Evolutionary conservation across 345 rosid genomes (phyloP).

Genomic region (Mangifera indica): DNA sequence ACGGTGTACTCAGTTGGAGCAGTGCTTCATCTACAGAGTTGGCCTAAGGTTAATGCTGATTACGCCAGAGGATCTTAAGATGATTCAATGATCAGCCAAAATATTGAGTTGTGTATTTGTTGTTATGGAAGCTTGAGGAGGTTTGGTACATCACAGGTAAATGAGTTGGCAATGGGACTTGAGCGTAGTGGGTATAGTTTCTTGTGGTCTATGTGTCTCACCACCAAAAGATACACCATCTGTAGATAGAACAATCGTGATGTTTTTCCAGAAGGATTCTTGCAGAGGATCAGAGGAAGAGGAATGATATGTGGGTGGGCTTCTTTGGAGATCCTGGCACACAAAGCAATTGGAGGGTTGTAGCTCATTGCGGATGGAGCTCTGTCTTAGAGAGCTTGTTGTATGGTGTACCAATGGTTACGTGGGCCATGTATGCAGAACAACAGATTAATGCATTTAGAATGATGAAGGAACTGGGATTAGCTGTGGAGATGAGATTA

Average conservation of each 20-base stretch:
- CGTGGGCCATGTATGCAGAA: slow-evolving; percentile 55
- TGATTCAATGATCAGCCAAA: slow-evolving; percentile 55
- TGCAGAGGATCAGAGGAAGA: slow-evolving; percentile 23
- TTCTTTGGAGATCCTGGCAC: slow-evolving; percentile 38
- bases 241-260: background rate
- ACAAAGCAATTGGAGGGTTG: slow-evolving; percentile 36
- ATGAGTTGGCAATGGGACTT: slow-evolving; percentile 46
- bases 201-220: slow-evolving; percentile 31
- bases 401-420: slow-evolving; percentile 42
- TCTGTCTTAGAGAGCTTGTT: slow-evolving; percentile 50
- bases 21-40: slow-evolving; percentile 31
- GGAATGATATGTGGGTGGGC: slow-evolving; percentile 44
- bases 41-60: slow-evolving; percentile 18
- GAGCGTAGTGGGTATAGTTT: slow-evolving; percentile 35
- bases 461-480: slow-evolving; percentile 45
- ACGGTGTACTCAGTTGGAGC: slow-evolving; percentile 48
- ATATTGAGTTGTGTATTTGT: slow-evolving; percentile 43
- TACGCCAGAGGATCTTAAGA: slow-evolving; percentile 21
- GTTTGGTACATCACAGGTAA: slow-evolving; percentile 30
- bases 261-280: slow-evolving; percentile 35
- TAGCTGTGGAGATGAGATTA: slow-evolving; percentile 36
- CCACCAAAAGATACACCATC: slow-evolving; percentile 7
- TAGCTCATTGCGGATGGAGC: slow-evolving; percentile 61
- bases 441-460: slow-evolving; percentile 51
- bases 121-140: slow-evolving; percentile 53